A percentile compares a stretch with the other conserved stretches of the same genome.
Evolutionary conservation across 768 basidiomycete genomes (phyloP).

Genomic region (Rhodotorula toruloides): DNA sequence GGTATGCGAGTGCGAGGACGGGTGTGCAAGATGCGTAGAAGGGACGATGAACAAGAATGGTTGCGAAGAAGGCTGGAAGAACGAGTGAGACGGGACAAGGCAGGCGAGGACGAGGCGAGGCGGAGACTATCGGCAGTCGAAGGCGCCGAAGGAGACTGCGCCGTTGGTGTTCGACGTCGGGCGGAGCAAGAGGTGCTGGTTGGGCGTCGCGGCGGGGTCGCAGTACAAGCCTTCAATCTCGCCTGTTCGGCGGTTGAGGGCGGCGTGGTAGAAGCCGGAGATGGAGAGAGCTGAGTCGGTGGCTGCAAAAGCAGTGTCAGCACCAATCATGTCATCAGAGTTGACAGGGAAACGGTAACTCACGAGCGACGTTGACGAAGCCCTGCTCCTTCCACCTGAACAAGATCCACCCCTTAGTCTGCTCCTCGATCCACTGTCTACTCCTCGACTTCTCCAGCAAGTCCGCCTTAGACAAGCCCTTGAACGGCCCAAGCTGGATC

Average conservation of each 20-base stretch:
- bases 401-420: slow-evolving; percentile 34
- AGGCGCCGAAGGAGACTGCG: slow-evolving; percentile 4
- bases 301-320: slow-evolving; percentile 1
- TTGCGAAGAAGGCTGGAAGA: neutral
- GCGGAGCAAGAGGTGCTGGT: slow-evolving; percentile 14
- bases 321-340: neutral
- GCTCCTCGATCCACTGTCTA: slow-evolving; percentile 28
- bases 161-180: neutral
- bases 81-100: too few species aligned
- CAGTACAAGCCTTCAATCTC: slow-evolving; percentile 30
- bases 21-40: too few species aligned
- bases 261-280: slow-evolving; percentile 38
- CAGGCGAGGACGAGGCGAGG: too few species aligned
- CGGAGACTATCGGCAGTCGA: neutral
- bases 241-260: slow-evolving; percentile 34
- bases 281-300: slow-evolving; percentile 35
- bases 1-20: too few species aligned
- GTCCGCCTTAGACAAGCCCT: slow-evolving; percentile 22
- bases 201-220: slow-evolving; percentile 16
- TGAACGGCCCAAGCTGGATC: slow-evolving; percentile 39
- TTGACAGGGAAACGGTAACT: neutral
- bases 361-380: slow-evolving; percentile 34
- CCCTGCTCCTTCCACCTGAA: slow-evolving; percentile 41
- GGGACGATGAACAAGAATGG: too few species aligned
- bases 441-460: slow-evolving; percentile 9